These are phyloP conservation scores for Phaseolus coccineus DNA, from an alignment of 331 rosid species.

Conservation along the genomic window DNA sequence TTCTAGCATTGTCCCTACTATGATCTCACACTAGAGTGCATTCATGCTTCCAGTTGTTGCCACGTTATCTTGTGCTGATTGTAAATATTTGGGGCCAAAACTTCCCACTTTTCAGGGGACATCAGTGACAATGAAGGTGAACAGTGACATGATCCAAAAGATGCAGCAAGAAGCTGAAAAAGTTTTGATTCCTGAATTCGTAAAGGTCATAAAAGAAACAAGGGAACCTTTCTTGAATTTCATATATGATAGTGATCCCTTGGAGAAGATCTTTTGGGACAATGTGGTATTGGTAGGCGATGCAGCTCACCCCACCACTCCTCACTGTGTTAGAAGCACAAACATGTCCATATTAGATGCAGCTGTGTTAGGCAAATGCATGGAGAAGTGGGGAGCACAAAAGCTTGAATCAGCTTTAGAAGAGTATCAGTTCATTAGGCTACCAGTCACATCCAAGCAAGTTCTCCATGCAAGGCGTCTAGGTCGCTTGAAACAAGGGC, in stretches of 20 bases:
- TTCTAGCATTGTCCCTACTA: neutral
- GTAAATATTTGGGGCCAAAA: conserved; percentile 5
- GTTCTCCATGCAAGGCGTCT: conserved; percentile 72
- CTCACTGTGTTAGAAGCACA: conserved; percentile 86
- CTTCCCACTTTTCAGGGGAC: conserved; percentile 58
- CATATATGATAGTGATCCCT: conserved; percentile 79
- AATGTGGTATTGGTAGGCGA: conserved; percentile 86
- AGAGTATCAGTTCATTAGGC: conserved; percentile 65
- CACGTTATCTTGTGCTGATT: conserved; percentile 22
- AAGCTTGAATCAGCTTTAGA: conserved; percentile 64
- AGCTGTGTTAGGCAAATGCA: conserved; percentile 80
- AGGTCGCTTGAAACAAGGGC: conserved; percentile 77
- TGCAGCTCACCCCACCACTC: conserved; percentile 92
- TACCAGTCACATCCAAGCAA: conserved; percentile 66
- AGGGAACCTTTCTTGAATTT: conserved; percentile 75
- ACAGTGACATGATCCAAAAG: conserved; percentile 64
- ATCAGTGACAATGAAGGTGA: conserved; percentile 72
- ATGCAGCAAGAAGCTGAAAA: conserved; percentile 77
- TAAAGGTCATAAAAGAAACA: conserved; percentile 70
- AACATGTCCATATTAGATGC: conserved; percentile 87
- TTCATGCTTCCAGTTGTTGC: conserved; percentile 28
- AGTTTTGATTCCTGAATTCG: conserved; percentile 77
- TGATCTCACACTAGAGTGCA: neutral
- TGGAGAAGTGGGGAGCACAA: conserved; percentile 71
- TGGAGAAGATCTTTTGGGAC: conserved; percentile 65